Evolutionary conservation across 352 stramenopile species (phyloP).

Genomic region (Phytopythium delawarense): DNA sequence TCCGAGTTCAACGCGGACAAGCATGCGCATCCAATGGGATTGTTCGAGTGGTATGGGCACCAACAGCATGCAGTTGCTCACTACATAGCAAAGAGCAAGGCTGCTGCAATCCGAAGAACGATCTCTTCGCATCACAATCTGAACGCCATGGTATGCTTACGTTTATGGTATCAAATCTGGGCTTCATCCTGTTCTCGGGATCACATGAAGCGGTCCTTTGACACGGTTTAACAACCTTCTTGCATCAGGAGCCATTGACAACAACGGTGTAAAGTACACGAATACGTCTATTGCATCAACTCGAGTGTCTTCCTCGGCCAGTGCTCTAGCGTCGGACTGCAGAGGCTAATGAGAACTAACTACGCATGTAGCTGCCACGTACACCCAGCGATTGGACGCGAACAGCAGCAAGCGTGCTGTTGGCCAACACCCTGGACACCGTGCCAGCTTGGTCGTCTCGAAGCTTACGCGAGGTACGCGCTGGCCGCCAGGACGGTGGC

Average conservation of each 20-base stretch:
- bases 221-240: background rate
- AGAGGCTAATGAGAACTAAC: background rate
- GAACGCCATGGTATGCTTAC: too few species aligned
- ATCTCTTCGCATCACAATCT: too few species aligned
- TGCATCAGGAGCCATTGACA: background rate
- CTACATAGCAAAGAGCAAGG: too few species aligned
- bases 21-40: too few species aligned
- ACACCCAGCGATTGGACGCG: background rate
- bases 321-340: background rate
- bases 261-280: background rate
- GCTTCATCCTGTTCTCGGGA: too few species aligned
- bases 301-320: background rate
- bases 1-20: too few species aligned
- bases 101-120: too few species aligned
- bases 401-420: too few species aligned
- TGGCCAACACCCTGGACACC: background rate
- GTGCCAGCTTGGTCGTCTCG: background rate
- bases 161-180: too few species aligned
- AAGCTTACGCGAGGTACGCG: conserved; percentile 4
- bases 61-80: too few species aligned
- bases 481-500: conserved; percentile 1
- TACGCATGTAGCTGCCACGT: background rate
- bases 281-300: background rate
- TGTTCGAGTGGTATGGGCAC: too few species aligned
- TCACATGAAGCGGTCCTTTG: too few species aligned